Base-by-base conservation (phyloP, 371 early-diverging fungal genomes). In the Thermomucor indicae-seudaticae region DNA sequence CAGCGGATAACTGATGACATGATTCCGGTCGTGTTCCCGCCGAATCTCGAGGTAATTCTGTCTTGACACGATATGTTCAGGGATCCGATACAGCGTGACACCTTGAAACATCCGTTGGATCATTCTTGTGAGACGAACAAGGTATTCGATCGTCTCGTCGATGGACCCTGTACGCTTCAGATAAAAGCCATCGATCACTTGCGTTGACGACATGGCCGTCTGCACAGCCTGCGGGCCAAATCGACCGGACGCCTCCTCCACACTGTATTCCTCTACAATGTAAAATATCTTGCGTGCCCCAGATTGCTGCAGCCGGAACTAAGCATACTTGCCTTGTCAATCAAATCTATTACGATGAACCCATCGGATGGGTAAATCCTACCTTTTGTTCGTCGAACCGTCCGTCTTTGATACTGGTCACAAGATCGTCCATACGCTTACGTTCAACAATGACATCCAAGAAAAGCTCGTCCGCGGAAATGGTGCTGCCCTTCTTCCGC, bases 381-480 rank as follows among this genome's bases (percentile, higher is more conserved):
- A 84, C 83, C 79, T 98, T 98, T 77, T 99, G 99, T 57, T 99
- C 99, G 19, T 72, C 78, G 66, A 85, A 97, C 23, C 99, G 80
- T 1, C 97, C 96, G 64, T 98, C 98, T 32, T 89, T 88, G 51
- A 99, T 96, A 65, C 94, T 93, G 0, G 75, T 59, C 1, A 90
- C 81, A 41, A 99, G 67, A 70, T 99, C 99, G 50, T 93, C 92
- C 75, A 90, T 74, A 16, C 91, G 80, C 62, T 99, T 99, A 23
- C 99, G 81, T 65, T 99, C 99, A 2, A 96, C 61, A 12, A 98
- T 68, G 47, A 81, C 83, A 57, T 93, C 93, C 19, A 96, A 65
- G 11, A 94, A 86, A 14, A 92, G 63, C 47, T 95, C 95, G 10
- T 81, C 79, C 0, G 52, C 41, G 4, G 65, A 50, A 12, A 49